Conservation (phyloP, 1,284 basidiomycete genomes). For the Fomitopsis pinicola region DNA sequence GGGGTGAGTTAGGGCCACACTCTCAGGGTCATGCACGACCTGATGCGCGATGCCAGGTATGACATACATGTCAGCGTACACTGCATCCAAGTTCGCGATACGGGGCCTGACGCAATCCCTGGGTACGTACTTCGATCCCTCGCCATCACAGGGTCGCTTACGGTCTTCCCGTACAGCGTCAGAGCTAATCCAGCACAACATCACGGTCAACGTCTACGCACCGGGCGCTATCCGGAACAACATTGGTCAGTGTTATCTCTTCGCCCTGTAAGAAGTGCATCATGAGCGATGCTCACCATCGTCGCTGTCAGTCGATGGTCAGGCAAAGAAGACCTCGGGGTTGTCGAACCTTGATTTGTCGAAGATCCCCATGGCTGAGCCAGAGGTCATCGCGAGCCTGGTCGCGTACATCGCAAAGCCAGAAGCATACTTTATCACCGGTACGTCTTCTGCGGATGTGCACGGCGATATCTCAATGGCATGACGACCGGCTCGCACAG, state of each 20-base stretch:
- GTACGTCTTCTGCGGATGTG: not conserved
- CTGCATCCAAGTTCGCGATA: constrained; percentile 24
- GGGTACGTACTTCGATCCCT: not conserved
- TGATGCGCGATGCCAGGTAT: not conserved
- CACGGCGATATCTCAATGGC: not conserved
- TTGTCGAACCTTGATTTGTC: not conserved
- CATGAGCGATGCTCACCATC: not conserved
- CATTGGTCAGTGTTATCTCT: constrained; percentile 2
- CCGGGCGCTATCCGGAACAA: constrained; percentile 9
- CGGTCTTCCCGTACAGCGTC: constrained; percentile 1
- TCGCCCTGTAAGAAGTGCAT: not conserved
- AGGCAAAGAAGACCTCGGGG: not conserved
- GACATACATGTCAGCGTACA: constrained; percentile 1
- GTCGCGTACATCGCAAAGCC: not conserved
- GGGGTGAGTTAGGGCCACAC: not conserved
- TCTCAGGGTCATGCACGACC: not conserved
- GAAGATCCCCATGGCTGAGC: not conserved
- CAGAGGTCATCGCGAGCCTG: not conserved
- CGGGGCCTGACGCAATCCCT: constrained; percentile 19
- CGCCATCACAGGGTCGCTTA: not conserved
- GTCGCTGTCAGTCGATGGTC: not conserved
- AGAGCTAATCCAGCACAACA: constrained; percentile 4
- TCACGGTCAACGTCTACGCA: constrained; percentile 13
- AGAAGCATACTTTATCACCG: not conserved
- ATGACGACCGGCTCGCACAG: not conserved